Conservation (phyloP, 2,329 filamentous ascomycete genomes). For the Fusarium denticulatum region DNA sequence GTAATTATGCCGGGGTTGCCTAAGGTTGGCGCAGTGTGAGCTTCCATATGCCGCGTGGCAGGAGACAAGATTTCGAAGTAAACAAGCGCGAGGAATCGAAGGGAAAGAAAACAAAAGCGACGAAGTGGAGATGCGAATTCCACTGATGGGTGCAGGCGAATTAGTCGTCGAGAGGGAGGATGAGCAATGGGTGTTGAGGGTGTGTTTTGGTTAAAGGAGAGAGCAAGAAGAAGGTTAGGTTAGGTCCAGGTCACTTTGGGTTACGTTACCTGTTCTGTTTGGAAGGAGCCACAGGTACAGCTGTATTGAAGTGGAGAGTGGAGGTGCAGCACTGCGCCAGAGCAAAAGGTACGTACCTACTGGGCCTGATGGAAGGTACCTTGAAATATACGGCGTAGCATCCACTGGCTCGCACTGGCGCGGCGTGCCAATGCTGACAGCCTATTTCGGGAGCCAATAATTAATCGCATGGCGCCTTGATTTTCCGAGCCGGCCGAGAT, state of each 20-base stretch:
- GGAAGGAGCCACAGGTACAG: slow-evolving; percentile 24
- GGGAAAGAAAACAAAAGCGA: slow-evolving; percentile 28
- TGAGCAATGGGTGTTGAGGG: slow-evolving; percentile 32
- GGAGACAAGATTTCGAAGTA: slow-evolving; percentile 21
- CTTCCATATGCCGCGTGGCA: slow-evolving; percentile 53
- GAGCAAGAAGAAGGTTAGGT: slow-evolving; percentile 18
- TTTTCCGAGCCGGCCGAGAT: slow-evolving; percentile 34
- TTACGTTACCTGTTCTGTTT: slow-evolving; percentile 50
- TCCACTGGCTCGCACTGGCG: slow-evolving; percentile 3
- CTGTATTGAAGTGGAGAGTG: slow-evolving; percentile 9
- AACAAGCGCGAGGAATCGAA: slow-evolving; percentile 34
- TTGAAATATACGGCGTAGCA: slow-evolving; percentile 1
- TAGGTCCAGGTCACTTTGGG: slow-evolving; percentile 41
- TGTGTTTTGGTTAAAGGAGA: slow-evolving; percentile 44
- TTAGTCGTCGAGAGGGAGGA: slow-evolving; percentile 39
- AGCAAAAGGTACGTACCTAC: slow-evolving; percentile 20
- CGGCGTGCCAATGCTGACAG: slow-evolving; percentile 19
- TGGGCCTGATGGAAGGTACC: too few species aligned
- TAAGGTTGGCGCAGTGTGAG: slow-evolving; percentile 44
- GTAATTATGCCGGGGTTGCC: slow-evolving; percentile 40
- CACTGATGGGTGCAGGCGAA: slow-evolving; percentile 43
- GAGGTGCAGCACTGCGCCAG: slow-evolving; percentile 5
- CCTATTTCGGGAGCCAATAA: slow-evolving; percentile 21
- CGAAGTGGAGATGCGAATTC: slow-evolving; percentile 29
- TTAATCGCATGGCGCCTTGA: neutral